Base-by-base conservation (phyloP, 768 basidiomycete species). In the Leccinum obscurum region DNA sequence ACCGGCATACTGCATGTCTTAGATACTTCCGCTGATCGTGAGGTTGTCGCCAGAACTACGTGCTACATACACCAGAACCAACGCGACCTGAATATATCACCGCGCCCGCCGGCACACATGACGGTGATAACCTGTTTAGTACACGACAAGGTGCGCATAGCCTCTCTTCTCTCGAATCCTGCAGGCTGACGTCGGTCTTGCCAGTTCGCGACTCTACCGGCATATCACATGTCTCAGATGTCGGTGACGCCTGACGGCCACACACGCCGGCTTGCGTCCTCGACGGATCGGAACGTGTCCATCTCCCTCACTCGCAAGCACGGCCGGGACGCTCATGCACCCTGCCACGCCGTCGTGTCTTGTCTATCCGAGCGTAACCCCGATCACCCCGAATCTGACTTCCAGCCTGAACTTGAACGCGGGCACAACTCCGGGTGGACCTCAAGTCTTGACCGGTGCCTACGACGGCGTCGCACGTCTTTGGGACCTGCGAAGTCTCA, bases 381-480 rank as follows among this genome's bases (percentile, higher is more conserved):
- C 46, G 10, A 48, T 28, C 6, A 17, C 44, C 15, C 30, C 15
- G 5, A 30, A 35, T 4, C 2, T 14, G 24, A 6, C 32, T 41
- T 60, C 70, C 5, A 52, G 57, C 9, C 66, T 5, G 1, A 34
- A 22, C 7, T 26, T 26, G 24, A 26, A 26, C 24, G 7, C 7
- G 26, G 3, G 32, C 2, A 41, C 34, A 30, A 24, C 0, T 1
- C 2, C 28, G 15, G 48, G 32, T 3, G 63, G 70, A 22, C 70
- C 86, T 32, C 89, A 89, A 67, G 76, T 90, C 13, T 76, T 87
- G 20, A 90, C 83, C 0, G 92, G 90, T 5, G 82, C 86, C 0
- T 92, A 93, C 68, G 92, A 94, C 58, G 90, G 92, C 11, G 75
- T 86, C 2, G 89, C 87, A 0, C 78, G 90, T 4, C 69, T 93